Conservation (phyloP, 805 yeast species). For the Lipomyces yamanashiensis region DNA sequence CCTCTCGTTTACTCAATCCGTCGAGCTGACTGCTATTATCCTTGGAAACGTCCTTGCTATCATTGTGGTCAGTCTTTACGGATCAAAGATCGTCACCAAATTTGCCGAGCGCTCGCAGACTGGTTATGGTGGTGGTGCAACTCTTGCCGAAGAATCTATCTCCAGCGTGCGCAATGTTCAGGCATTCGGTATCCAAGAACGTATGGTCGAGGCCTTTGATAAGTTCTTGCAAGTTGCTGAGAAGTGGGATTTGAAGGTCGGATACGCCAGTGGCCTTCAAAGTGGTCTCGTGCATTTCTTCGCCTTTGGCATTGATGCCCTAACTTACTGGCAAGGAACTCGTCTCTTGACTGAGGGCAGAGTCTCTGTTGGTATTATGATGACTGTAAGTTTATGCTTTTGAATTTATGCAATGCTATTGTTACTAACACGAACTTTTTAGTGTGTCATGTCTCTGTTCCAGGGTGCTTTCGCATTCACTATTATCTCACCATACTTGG, state of each 20-base stretch:
- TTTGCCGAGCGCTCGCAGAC: conserved; percentile 31
- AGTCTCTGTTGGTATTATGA: conserved; percentile 44
- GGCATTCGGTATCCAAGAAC: conserved; percentile 50
- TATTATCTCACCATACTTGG: conserved; percentile 49
- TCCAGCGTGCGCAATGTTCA: conserved; percentile 50
- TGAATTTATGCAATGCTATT: neutral
- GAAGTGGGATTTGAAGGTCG: conserved; percentile 40
- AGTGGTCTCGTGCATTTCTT: conserved; percentile 47
- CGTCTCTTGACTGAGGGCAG: conserved; percentile 46
- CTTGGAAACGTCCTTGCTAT: conserved; percentile 45
- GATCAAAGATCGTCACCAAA: conserved; percentile 42
- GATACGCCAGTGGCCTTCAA: conserved; percentile 44
- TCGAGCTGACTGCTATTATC: conserved; percentile 47
- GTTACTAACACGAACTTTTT: neutral
- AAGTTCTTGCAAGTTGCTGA: conserved; percentile 40
- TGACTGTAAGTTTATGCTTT: conserved; percentile 41
- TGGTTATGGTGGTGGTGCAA: conserved; percentile 36
- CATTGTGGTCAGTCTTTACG: conserved; percentile 41
- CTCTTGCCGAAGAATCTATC: conserved; percentile 51
- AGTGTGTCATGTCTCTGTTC: conserved; percentile 32
- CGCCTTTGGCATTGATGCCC: conserved; percentile 47
- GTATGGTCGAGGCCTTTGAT: conserved; percentile 45
- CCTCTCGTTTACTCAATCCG: conserved; percentile 46
- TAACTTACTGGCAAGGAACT: conserved; percentile 53
- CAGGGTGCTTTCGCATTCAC: conserved; percentile 50